phyloP scores from a whole-genome alignment of 805 yeast species.

The Sporopachydermia lactativora region DNA sequence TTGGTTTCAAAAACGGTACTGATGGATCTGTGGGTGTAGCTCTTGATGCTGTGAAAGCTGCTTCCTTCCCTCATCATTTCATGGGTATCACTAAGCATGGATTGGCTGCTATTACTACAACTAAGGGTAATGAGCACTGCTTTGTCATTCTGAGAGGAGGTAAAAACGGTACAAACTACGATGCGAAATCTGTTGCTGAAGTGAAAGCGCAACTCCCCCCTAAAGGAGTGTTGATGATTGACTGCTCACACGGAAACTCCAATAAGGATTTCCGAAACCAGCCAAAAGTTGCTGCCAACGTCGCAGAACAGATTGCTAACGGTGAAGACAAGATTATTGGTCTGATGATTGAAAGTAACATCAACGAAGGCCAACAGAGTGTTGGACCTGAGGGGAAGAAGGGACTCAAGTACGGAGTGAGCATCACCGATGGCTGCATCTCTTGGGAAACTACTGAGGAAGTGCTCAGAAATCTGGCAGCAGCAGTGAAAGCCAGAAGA shows the following conservation, averaged over 20 bases:
- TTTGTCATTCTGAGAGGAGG: conserved; percentile 96
- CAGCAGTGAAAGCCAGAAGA: conserved; percentile 77
- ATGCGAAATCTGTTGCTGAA: conserved; percentile 56
- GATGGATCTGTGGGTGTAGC: conserved; percentile 92
- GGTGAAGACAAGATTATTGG: conserved; percentile 82
- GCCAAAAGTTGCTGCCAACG: conserved; percentile 76
- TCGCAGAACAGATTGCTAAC: conserved; percentile 64
- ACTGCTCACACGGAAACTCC: conserved; percentile 97
- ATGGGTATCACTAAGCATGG: conserved; percentile 97
- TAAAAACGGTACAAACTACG: conserved; percentile 86
- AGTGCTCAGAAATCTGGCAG: conserved; percentile 67
- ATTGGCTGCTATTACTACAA: conserved; percentile 88
- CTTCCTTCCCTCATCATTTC: conserved; percentile 86
- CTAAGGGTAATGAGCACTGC: conserved; percentile 90
- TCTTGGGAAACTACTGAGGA: conserved; percentile 78
- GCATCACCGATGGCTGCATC: conserved; percentile 96
- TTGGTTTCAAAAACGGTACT: conserved; percentile 97
- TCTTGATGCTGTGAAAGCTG: conserved; percentile 86
- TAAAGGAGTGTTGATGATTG: conserved; percentile 65
- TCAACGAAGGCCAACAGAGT: conserved; percentile 82
- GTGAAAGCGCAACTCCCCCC: conserved; percentile 54
- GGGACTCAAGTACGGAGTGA: conserved; percentile 79
- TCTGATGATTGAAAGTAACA: conserved; percentile 89
- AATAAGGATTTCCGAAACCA: conserved; percentile 89
- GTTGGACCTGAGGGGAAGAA: conserved; percentile 52